Conservation (phyloP, 352 stramenopile genomes). For the Aphanomyces cochlioides region DNA sequence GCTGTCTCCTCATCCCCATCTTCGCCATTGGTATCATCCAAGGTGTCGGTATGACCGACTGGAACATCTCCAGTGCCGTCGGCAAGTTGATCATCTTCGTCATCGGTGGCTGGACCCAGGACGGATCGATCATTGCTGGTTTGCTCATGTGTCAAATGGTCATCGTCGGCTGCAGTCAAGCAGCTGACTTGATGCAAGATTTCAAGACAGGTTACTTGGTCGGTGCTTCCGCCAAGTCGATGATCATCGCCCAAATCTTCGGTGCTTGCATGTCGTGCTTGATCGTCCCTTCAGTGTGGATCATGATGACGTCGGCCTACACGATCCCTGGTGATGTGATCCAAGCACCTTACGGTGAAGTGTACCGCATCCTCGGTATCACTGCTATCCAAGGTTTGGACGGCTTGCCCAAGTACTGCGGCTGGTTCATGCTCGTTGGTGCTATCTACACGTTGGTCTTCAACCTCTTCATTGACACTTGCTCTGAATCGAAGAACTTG, state of each 20-base stretch:
- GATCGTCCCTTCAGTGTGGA: constrained; percentile 21
- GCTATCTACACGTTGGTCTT: constrained; percentile 26
- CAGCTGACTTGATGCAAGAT: constrained; percentile 25
- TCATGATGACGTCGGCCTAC: constrained; percentile 19
- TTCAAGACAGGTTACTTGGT: constrained; percentile 28
- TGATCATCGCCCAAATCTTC: constrained; percentile 26
- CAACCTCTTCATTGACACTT: constrained; percentile 29
- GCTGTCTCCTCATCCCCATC: constrained; percentile 27
- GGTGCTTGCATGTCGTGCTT: constrained; percentile 22
- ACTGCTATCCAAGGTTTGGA: constrained; percentile 3
- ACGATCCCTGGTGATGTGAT: constrained; percentile 17
- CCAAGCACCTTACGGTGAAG: constrained; percentile 17
- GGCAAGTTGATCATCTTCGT: constrained; percentile 28
- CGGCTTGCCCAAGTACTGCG: constrained; percentile 14
- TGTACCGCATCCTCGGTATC: constrained; percentile 23
- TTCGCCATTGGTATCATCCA: constrained; percentile 29
- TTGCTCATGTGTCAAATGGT: constrained; percentile 25
- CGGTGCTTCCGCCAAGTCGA: constrained; percentile 23
- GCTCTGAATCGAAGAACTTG: constrained; percentile 19
- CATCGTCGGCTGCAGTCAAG: constrained; percentile 20
- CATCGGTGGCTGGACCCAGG: constrained; percentile 17
- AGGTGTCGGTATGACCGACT: constrained; percentile 27
- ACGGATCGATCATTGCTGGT: constrained; percentile 16
- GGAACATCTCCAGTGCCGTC: constrained; percentile 28
- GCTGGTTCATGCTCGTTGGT: constrained; percentile 19